Conservation (phyloP, 805 yeast species). For the Ascoidea rubescens region DNA sequence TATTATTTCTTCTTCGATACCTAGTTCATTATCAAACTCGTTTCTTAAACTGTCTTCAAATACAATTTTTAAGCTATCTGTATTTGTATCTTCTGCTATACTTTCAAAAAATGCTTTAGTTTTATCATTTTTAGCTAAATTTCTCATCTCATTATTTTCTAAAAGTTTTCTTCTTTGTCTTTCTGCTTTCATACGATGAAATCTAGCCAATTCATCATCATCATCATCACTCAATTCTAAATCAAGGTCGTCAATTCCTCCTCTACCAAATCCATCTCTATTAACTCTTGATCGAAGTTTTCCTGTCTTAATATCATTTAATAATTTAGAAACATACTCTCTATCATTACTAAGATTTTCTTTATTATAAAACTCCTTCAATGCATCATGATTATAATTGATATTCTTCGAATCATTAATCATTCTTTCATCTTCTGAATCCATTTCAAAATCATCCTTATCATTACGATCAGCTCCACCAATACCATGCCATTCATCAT, state of each 20-base stretch:
- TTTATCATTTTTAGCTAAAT: constrained; percentile 36
- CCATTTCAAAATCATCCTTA: constrained; percentile 41
- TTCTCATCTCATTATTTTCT: constrained; percentile 29
- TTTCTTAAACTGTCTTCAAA: constrained; percentile 17
- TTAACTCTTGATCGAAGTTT: constrained; percentile 37
- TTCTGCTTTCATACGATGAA: constrained; percentile 20
- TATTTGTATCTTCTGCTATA: constrained; percentile 34
- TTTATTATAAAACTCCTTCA: constrained; percentile 42
- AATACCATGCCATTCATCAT: constrained; percentile 75
- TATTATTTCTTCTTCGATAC: constrained; percentile 15
- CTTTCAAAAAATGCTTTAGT: constrained; percentile 56
- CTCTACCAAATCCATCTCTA: constrained; percentile 20
- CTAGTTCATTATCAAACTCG: constrained; percentile 16
- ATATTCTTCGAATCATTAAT: constrained; percentile 54
- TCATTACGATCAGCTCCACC: constrained; percentile 56
- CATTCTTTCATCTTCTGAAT: constrained; percentile 69
- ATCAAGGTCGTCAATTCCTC: constrained; percentile 43
- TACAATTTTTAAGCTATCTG: constrained; percentile 14
- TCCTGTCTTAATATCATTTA: constrained; percentile 59
- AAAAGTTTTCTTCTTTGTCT: constrained; percentile 34
- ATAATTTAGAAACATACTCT: constrained; percentile 47
- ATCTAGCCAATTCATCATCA: constrained; percentile 15
- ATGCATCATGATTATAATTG: constrained; percentile 41
- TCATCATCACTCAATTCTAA: constrained; percentile 69
- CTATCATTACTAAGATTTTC: constrained; percentile 52